Base-by-base conservation (phyloP, 2,329 filamentous ascomycete genomes). In the Ophioceras dolichostomum region DNA sequence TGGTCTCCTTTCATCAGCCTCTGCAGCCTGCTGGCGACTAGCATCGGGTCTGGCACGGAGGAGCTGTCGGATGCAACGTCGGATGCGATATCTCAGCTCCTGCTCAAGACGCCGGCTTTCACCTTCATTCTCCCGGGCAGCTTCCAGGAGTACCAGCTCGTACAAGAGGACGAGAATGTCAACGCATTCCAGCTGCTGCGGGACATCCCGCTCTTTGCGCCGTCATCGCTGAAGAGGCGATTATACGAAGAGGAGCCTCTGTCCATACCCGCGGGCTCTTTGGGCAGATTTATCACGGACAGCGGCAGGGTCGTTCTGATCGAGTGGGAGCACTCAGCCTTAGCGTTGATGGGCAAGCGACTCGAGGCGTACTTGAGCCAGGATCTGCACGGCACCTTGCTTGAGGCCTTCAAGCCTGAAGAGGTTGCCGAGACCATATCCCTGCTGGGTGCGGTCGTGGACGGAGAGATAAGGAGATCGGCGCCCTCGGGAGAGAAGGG, bases 161-260 rank as follows among this genome's bases (percentile, higher is more conserved):
- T 82, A 28, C 77, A 83, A 37, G 88, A 95, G 57, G 85, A 94
- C 45, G 83, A 91, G 41, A 88, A 91, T 46, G 76, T 75, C 19
- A 91, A 93, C 48, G 76, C 75, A 14, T 83, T 95, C 42, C 68
- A 73, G 42, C 70, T 95, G 4, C 62, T 68, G 1, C 64, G 69
- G 32, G 68, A 78, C 36, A 60, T 88, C 7, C 66, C 76, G 2
- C 65, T 88, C 3, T 81, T 89, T 43, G 59, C 58, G 4, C 52
- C 65, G 43, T 53, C 61, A 36, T 52, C 67, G 40, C 59, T 57
- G 13, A 64, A 67, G 49, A 64, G 61, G 40, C 58, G 63, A 41
- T 51, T 61, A 22, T 53, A 59, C 7, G 62, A 70, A 31, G 64
- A 73, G 39, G 60, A 50, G 42, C 49, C 51, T 45, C 77, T 86